These are phyloP conservation scores for Podaxis sp. DNA, from an alignment of 768 basidiomycete genomes.

Conservation along the genomic window DNA sequence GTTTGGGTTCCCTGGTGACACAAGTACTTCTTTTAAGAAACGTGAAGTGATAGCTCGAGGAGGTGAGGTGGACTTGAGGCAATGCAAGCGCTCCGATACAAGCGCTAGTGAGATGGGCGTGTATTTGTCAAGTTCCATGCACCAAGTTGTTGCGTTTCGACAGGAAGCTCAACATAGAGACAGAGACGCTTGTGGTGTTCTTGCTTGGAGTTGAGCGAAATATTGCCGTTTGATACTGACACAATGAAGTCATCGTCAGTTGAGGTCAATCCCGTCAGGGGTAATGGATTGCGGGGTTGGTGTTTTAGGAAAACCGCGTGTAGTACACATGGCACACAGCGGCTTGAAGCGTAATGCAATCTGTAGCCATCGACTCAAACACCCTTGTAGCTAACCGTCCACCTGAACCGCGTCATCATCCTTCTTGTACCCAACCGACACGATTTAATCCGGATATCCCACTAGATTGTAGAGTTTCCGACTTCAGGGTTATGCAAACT, in stretches of 20 bases:
- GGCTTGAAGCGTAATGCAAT: not conserved
- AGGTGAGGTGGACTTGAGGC: not conserved
- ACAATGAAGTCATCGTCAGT: not conserved
- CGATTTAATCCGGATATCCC: not conserved
- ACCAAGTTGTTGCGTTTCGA: not conserved
- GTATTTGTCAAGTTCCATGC: not conserved
- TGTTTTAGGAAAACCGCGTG: not conserved
- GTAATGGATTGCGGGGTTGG: not conserved
- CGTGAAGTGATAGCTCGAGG: not conserved
- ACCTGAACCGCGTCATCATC: not conserved
- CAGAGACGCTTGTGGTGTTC: not conserved
- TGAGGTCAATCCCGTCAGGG: not conserved
- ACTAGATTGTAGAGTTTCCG: not conserved
- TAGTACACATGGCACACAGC: not conserved
- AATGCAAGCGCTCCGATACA: not conserved
- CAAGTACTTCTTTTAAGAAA: not conserved
- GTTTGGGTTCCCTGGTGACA: not conserved
- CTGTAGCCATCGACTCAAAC: not conserved
- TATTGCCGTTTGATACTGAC: not conserved
- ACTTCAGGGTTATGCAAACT: not conserved
- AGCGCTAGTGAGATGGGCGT: not conserved
- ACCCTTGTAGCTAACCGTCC: not conserved
- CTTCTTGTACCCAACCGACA: not conserved
- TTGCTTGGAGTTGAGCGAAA: not conserved
- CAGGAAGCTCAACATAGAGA: not conserved